Base-by-base conservation (phyloP, 1,139 yeast species). In the Entelexis sorbosivorans region DNA sequence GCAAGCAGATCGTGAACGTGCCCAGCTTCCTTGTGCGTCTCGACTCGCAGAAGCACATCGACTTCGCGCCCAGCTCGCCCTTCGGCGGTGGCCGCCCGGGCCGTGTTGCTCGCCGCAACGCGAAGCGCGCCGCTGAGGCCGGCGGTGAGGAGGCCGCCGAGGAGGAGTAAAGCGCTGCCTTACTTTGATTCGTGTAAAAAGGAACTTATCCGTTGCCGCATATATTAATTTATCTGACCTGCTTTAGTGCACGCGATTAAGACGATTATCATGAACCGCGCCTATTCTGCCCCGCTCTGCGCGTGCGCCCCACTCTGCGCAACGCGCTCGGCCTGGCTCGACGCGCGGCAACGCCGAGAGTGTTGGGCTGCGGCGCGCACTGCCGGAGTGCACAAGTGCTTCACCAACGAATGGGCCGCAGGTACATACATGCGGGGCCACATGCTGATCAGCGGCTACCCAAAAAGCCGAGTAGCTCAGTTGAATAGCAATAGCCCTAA, bases 51-150 rank as follows among this genome's bases (percentile, higher is more conserved):
- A 91, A 91, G 86, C 98, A 93, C 88, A 88, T 91, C 77, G 98
- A 91, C 82, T 91, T 91, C 68, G 95, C 98, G 69, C 83, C 89
- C 73, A 87, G 86, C 74, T 91, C 98, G 64, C 98, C 99, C 75
- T 91, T 86, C 87, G 98, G 98, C 74, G 98, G 98, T 79, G 98
- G 96, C 68, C 91, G 98, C 80, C 93, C 98, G 67, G 99, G 99
- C 75, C 93, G 98, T 82, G 95, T 87, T 70, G 93, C 93, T 83
- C 88, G 98, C 86, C 89, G 80, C 79, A 81, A 84, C 81, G 85
- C 82, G 73, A 81, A 76, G 72, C 81, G 78, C 73, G 69, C 71
- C 60, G 65, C 72, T 53, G 88, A 71, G 59, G 91, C 71, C 60
- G 86, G 68, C 61, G 86, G 73, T 64, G 93, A 76, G 66, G 93